Evolutionary conservation across 1,139 yeast species (phyloP).

Genomic region (Meyerozyma carpophila): DNA sequence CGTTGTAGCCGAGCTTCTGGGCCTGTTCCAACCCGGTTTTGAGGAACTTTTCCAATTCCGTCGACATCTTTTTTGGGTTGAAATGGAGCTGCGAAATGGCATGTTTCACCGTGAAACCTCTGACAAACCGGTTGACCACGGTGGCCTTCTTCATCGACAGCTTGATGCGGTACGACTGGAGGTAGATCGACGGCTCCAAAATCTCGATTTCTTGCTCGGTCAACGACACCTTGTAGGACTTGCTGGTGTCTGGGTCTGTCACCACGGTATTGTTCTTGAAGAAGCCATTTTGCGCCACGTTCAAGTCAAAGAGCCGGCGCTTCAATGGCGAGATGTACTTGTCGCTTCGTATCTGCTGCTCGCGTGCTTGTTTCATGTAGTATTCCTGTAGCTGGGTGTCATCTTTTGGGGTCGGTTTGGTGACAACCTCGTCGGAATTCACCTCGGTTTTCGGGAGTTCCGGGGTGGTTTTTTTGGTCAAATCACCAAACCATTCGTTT

Average conservation of each 20-base stretch:
- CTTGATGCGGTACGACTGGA: conserved; percentile 75
- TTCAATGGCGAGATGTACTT: conserved; percentile 68
- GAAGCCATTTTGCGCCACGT: conserved; percentile 65
- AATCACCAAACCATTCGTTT: conserved; percentile 20
- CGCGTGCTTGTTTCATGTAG: conserved; percentile 25
- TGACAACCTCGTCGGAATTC: conserved; percentile 1
- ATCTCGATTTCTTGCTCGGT: conserved; percentile 64
- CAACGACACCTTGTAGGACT: conserved; percentile 51
- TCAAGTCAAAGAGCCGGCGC: conserved; percentile 53
- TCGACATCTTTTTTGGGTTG: conserved; percentile 71
- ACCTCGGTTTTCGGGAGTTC: conserved; percentile 7
- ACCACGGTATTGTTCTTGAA: conserved; percentile 61
- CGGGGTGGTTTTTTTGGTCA: conserved; percentile 16
- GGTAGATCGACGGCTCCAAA: conserved; percentile 79
- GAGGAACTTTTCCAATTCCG: conserved; percentile 73
- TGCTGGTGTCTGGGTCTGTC: conserved; percentile 37
- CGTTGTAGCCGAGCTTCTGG: conserved; percentile 50
- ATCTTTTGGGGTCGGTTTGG: conserved; percentile 13
- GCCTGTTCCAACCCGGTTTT: conserved; percentile 72
- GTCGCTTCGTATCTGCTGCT: conserved; percentile 24
- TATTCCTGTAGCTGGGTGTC: conserved; percentile 32
- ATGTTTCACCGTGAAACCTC: conserved; percentile 62
- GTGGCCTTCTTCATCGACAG: conserved; percentile 87
- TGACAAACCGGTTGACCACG: conserved; percentile 67
- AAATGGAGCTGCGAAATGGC: conserved; percentile 95